Base-by-base conservation (phyloP, 768 basidiomycete species). In the Ramaria sp. region DNA sequence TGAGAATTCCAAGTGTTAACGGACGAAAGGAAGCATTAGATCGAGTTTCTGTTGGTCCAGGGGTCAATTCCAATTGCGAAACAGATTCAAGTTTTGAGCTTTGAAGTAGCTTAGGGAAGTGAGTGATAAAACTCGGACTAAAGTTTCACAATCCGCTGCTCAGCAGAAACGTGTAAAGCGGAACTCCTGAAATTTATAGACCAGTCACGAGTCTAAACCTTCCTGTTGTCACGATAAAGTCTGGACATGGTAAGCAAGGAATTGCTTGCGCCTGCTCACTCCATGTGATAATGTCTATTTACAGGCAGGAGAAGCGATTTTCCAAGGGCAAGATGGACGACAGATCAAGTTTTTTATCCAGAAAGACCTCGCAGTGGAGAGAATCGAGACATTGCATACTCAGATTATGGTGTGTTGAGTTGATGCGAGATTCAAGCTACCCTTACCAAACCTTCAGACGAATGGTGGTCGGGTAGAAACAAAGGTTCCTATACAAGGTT, bases 281-380 rank as follows among this genome's bases (percentile, higher is more conserved):
- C 20, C 7, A 24, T 50, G 49, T 36, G n/a, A 24, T 18, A 8
- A 34, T 25, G 15, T 34, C 50, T 38, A 20, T 50, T 34, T 50
- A 12, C 48, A 38, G 48, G 10, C 32, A 12, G 51, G 37, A 39
- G 37, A 42, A 15, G 13, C 3, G 7, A 22, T 28, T 52, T 43
- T 51, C 38, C 24, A 5, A 16, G 39, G 22, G 24, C 65, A 61
- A 58, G 78, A 75, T 61, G 81, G 81, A 37, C 66, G 85, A 50
- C 77, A 85, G 2, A 68, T 87, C 73, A 90, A 89, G 63, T 90
- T 90, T 64, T 90, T 89, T 65, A 77, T 90, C 18, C 87, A 89
- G 63, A 87, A 85, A 62, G 86, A 89, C 65, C 53, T 58, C 16
- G 32, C 8, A 15, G 45, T 16, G 15, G 34, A 50, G 9, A 39